Evolutionary conservation across 2,329 filamentous ascomycete genomes (phyloP).

Genomic region (Clarireedia monteithiana): DNA sequence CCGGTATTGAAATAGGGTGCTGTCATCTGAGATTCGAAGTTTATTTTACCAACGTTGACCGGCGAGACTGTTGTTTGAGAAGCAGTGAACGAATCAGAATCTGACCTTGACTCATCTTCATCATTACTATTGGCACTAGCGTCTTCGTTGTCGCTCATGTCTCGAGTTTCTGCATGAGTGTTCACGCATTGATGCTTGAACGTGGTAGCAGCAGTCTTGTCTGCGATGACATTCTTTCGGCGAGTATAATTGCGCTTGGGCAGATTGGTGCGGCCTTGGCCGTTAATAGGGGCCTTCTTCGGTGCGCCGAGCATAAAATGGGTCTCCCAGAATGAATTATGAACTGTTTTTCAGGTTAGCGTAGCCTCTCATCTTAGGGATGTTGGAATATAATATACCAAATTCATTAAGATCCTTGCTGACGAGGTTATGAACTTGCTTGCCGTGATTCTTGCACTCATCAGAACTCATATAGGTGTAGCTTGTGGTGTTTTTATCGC

Average conservation of each 20-base stretch:
- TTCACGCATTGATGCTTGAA: background rate
- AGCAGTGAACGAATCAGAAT: background rate
- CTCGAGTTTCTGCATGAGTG: background rate
- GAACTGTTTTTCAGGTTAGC: background rate
- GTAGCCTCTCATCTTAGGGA: no score
- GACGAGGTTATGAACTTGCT: background rate
- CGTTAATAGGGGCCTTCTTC: background rate
- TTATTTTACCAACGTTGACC: background rate
- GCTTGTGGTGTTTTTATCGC: background rate
- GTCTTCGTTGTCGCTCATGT: background rate
- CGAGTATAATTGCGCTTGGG: slow-evolving; percentile 2
- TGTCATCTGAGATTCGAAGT: background rate
- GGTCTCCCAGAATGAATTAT: background rate
- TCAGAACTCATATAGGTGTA: background rate
- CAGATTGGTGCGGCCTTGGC: background rate
- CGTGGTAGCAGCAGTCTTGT: background rate
- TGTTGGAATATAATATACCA: background rate
- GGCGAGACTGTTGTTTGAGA: background rate
- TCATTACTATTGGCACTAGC: background rate
- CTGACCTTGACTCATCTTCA: background rate
- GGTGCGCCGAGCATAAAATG: background rate
- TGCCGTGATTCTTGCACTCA: background rate
- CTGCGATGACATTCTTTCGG: background rate
- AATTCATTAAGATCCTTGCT: background rate
- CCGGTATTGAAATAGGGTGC: background rate